Evolutionary conservation across 148 eudicot genomes (phyloP).

Genomic region (Chenopodium berlandieri): DNA sequence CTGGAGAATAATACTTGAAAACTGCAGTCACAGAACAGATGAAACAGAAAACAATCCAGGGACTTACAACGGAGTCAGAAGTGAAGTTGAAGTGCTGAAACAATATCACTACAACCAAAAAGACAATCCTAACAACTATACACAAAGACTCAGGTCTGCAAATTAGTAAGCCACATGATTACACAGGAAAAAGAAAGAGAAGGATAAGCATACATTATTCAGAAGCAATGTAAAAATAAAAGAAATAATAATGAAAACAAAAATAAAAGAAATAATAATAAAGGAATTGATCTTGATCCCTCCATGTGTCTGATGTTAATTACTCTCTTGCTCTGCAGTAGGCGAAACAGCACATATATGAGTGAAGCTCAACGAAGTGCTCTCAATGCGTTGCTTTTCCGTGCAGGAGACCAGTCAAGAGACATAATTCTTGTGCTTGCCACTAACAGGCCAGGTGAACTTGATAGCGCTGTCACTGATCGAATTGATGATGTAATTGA

Average conservation of each 20-base stretch:
- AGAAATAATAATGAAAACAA: too few relatives aligned
- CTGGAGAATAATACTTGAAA: neutral
- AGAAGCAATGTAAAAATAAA: neutral
- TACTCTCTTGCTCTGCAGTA: conserved; percentile 25
- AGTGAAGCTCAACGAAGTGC: conserved; percentile 98
- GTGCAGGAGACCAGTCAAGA: conserved; percentile 95
- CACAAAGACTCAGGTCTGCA: conserved; percentile 96
- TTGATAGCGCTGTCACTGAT: conserved; percentile 86
- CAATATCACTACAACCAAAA: conserved; percentile 68
- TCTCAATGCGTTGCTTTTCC: conserved; percentile 80
- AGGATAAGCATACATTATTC: neutral
- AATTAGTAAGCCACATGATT: conserved; percentile 18
- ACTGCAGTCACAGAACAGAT: neutral
- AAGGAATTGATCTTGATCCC: neutral
- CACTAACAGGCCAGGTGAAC: conserved; percentile 92
- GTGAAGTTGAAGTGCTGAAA: conserved; percentile 88
- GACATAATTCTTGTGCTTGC: conserved; percentile 96
- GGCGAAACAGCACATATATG: conserved; percentile 91
- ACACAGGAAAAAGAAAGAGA: neutral
- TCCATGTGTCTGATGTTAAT: neutral
- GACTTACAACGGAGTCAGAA: conserved; percentile 79
- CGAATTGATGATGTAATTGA: conserved; percentile 92
- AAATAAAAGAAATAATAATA: too few relatives aligned
- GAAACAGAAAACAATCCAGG: neutral
- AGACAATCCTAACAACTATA: conserved; percentile 81